Base-by-base conservation (phyloP, 495 filamentous ascomycete species). In the Trichoderma erinaceum region DNA sequence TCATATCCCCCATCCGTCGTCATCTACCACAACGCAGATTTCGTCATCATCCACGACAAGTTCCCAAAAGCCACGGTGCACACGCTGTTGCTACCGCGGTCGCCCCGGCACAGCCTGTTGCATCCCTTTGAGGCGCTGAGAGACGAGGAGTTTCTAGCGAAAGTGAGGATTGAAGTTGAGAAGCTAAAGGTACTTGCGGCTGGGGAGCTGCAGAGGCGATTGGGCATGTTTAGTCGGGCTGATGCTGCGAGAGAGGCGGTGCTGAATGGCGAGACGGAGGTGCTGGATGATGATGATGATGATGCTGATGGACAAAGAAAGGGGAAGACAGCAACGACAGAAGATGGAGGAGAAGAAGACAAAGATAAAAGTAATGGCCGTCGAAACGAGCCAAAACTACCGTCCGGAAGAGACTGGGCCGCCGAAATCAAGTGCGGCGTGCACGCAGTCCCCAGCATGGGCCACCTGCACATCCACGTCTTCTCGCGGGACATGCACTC, bases 361-460 rank as follows among this genome's bases (percentile, higher is more conserved):
- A 61, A 13, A 25, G 25, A 21, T 1, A 61, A 61, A 61, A 12
- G 8, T 67, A 68, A 27, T 77, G 70, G 70, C 73, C 4, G 79
- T 82, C 27, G 2, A 12, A 18, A 50, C 2, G 46, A 52, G n/a
- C 56, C 56, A 4, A 75, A 82, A 41, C 77, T 92, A 21, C 92
- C 93, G 0, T 69, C 73, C 0, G 92, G 92, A 0, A 80, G 93
- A 23, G 87, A 97, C 74, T 99, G 92, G 90, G 79, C 83, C 48
- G 75, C 75, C n/a, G 92, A 95, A 32, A 82, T 97, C 67, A 83
- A 87, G 52, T 83, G 87, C 18, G 95, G 95, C 25, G 80, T 96
- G 0, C 95, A 99, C 78, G 90, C 90, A 3, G 83, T 87, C 67
- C 95, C 95, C n/a, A 90, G 86, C 23, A 97, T 99, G 95, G 88